Evolutionary conservation across 2,329 filamentous ascomycete genomes (phyloP), one percentile per base, ranked within the genome.

Genomic region (Pseudogymnoascus sp.): DNA sequence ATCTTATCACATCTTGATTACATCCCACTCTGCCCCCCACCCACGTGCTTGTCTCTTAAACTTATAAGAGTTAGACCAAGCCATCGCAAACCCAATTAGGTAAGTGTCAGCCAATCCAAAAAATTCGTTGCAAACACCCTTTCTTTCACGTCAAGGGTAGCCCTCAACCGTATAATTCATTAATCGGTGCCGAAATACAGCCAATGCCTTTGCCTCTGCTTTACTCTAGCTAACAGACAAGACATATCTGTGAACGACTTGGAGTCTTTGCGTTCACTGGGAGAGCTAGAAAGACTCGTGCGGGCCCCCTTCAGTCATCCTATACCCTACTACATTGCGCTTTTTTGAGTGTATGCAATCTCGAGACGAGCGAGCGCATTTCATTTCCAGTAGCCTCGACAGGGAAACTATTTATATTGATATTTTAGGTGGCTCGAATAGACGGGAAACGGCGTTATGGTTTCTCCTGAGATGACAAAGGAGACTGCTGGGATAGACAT

Each of bases 221-320:
- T 34, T 34, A 34, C 10, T 60, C 4, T 60, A 60, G 21, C 59
- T 60, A 42, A 38, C 36, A 60, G 66, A 67, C 74, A 70, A 75
- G 82, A 81, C 74, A 69, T 63, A 71, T 68, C 76, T 75, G 82
- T 82, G 82, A 76, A 83, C 83, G 83, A 86, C 83, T 86, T 85
- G 70, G 75, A 82, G 83, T 85, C 83, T 86, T 86, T 86, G 83
- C 83, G 83, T 82, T 85, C 85, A 83, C 81, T 77, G 78, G 74
- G 78, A 78, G 75, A 59, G 77, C 73, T 67, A 82, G 80, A 85
- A 85, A 85, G 82, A 84, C 82, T 82, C 73, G 65, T 21, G 63
- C 5, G 62, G 38, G 12, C 34, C 25, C 31, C 31, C 36, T 12
- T 56, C 25, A 38, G 60, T 6, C 21, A 44, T 44, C 14, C 59